Percentiles rank a stretch among this genome's conserved stretches.
phyloP scores from a whole-genome alignment of 2,329 filamentous ascomycete species.

The Tolypocladium tropicale region DNA sequence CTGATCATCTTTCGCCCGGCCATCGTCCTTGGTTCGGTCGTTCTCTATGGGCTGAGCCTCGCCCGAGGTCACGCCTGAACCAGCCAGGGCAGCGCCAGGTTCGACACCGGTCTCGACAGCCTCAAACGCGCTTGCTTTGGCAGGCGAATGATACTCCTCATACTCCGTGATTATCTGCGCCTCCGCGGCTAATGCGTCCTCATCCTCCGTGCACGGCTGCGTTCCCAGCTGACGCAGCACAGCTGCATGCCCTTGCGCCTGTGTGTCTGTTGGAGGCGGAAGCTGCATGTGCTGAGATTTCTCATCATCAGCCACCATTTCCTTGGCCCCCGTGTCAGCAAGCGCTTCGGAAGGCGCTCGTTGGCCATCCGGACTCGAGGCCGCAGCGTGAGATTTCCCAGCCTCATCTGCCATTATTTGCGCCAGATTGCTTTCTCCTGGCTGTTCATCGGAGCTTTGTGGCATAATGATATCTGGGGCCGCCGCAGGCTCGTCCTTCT shows the following conservation, averaged over 20 bases:
- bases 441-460: not conserved
- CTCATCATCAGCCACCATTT: not conserved
- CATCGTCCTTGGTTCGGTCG: constrained; percentile 3
- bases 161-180: constrained; percentile 12
- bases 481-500: not conserved
- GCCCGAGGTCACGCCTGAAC: constrained; percentile 1
- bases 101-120: not conserved
- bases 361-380: not conserved
- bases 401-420: not conserved
- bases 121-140: not conserved
- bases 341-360: not conserved
- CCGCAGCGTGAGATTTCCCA: not conserved
- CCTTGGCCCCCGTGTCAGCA: not conserved
- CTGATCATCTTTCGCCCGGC: too few species aligned
- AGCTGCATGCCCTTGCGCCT: not conserved
- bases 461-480: not conserved
- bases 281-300: not conserved
- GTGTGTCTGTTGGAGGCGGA: not conserved
- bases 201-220: not conserved
- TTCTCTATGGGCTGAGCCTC: constrained; percentile 2
- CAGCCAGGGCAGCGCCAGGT: not conserved
- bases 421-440: not conserved
- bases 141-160: constrained; percentile 2
- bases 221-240: not conserved
- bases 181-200: constrained; percentile 6